phyloP scores from a whole-genome alignment of 371 early-diverging fungal species.

The Catenaria anguillulae region DNA sequence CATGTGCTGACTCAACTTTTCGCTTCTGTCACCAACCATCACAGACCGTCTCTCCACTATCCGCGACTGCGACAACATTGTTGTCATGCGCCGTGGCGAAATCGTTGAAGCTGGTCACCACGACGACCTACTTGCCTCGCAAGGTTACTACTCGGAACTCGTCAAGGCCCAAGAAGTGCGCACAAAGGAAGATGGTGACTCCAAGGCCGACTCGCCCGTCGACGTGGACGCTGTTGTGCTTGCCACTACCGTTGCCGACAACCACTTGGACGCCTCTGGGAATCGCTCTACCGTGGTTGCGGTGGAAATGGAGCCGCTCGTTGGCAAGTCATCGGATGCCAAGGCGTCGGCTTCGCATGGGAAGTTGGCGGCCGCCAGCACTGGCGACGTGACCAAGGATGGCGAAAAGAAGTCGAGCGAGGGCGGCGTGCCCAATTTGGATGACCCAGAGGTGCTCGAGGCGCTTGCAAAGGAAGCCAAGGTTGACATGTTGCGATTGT shows the following conservation, averaged over 20 bases:
- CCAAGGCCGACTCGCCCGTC: not conserved
- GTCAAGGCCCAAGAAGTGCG: slow-evolving; percentile 18
- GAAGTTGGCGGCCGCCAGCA: not conserved
- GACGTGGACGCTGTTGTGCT: not conserved
- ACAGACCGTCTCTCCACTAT: slow-evolving; percentile 50
- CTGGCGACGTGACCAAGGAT: not conserved
- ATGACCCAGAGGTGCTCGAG: not conserved
- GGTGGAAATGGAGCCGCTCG: not conserved
- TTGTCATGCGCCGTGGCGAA: slow-evolving; percentile 55
- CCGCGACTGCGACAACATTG: slow-evolving; percentile 66
- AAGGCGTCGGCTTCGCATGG: not conserved
- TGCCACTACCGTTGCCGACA: not conserved
- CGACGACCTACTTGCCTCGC: slow-evolving; percentile 29
- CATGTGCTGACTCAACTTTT: no score
- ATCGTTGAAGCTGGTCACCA: slow-evolving; percentile 59
- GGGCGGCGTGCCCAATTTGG: no score
- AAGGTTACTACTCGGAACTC: slow-evolving; percentile 18
- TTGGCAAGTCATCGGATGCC: not conserved
- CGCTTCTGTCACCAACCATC: no score
- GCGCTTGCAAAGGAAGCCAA: not conserved
- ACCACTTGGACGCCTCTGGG: not conserved
- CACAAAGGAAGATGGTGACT: not conserved
- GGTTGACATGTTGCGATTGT: not conserved
- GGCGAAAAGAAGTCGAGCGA: not conserved
- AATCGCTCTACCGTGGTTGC: not conserved